Base-by-base conservation (phyloP, 495 filamentous ascomycete genomes). In the Lasiosphaeria hispida region DNA sequence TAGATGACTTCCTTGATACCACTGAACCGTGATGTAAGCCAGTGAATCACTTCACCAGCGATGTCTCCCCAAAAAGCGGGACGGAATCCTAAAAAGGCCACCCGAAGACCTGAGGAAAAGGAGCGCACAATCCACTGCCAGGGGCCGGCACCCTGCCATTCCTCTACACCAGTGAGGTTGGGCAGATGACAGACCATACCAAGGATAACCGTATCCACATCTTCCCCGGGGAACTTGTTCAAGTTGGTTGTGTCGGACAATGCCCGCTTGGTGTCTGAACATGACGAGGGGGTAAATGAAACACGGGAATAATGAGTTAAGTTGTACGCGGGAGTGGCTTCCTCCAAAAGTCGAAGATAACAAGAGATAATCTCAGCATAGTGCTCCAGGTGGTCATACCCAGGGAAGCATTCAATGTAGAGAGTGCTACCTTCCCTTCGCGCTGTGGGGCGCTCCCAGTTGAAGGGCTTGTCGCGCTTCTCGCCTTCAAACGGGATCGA, bases 401-500 rank as follows among this genome's bases (percentile, higher is more conserved):
- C 55, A 3, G 55, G 55, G 18, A 57, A 57, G 45, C 55, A 57
- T 30, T 57, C 55, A 17, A 57, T 42, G 14, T 49, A 50, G 6
- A 57, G 55, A 0, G 19, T 49, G 18, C 50, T 50, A n/a, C 10
- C 13, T 3, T 41, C 45, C 11, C 14, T 1, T 1, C 55, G 55
- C 9, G 55, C 55, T 3, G 55, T 49, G 6, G 55, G 55, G 3
- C 55, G 55, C 39, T 57, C 44, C 55, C 55, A 57, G 38, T 57
- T 57, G 55, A 57, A 57, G 4, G 55, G 55, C 55, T 57, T 57
- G 45, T 57, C 55, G 34, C 55, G 55, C 55, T 57, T 57, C 45
- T 57, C 55, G 36, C 55, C 55, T 3, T 48, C 19, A 41, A 57
- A 57, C 34, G 45, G 11, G 34, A 50, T 50, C 4, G 55, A 57